A percentile compares a stretch with the other conserved stretches of the same genome.
Evolutionary conservation across 352 stramenopile species (phyloP).

Genomic region (Phytophthora pistaciae): DNA sequence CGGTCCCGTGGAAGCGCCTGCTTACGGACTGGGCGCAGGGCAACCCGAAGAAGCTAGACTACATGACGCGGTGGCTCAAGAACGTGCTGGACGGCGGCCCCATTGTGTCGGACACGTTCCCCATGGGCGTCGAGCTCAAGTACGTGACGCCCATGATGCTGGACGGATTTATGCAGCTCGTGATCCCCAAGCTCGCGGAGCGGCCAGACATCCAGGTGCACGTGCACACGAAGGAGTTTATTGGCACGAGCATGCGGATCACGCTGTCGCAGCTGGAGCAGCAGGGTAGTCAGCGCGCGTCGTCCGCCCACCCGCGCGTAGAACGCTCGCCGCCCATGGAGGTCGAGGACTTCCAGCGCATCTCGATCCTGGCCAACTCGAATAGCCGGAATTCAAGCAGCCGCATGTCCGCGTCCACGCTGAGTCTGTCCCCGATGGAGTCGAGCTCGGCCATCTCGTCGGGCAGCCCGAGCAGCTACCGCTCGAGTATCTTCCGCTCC

Average conservation of each 20-base stretch:
- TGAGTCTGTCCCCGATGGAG: conserved; percentile 62
- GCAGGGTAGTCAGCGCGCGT: conserved; percentile 12
- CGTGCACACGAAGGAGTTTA: conserved; percentile 92
- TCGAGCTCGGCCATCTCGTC: conserved; percentile 51
- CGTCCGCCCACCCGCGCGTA: conserved; percentile 22
- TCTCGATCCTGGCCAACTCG: conserved; percentile 67
- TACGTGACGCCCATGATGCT: conserved; percentile 93
- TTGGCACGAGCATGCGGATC: conserved; percentile 91
- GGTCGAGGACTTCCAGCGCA: conserved; percentile 76
- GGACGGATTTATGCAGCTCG: conserved; percentile 90
- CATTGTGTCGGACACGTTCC: conserved; percentile 89
- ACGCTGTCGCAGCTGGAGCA: conserved; percentile 77
- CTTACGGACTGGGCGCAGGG: conserved; percentile 89
- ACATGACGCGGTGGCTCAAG: conserved; percentile 91
- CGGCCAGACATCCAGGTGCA: conserved; percentile 87
- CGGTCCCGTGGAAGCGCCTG: conserved; percentile 87
- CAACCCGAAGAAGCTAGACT: conserved; percentile 92
- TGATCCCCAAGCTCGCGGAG: conserved; percentile 90
- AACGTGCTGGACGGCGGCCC: conserved; percentile 88
- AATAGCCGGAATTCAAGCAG: conserved; percentile 43
- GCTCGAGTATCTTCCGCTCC: conserved; percentile 64
- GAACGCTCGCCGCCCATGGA: conserved; percentile 55
- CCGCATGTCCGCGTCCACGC: conserved; percentile 57
- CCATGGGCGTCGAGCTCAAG: conserved; percentile 90
- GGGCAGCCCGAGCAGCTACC: conserved; percentile 46